These are phyloP conservation scores for Sporothrix sp. DNA, from an alignment of 2,329 filamentous ascomycete species.

Conservation along the genomic window DNA sequence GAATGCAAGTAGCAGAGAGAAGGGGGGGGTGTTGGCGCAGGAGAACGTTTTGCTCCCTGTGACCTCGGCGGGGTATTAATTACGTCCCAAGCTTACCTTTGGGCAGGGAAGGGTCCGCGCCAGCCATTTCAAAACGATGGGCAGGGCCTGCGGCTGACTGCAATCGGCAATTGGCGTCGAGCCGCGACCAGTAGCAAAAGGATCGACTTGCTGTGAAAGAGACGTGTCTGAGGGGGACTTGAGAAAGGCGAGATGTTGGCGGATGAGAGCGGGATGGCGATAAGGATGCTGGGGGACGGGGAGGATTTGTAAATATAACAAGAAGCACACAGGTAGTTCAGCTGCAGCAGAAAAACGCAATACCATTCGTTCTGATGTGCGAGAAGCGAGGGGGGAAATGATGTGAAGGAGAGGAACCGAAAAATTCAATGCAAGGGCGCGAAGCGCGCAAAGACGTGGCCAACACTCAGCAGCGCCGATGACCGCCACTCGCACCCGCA, in stretches of 20 bases:
- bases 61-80: conserved; percentile 10
- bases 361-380: no score
- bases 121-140: conserved; percentile 10
- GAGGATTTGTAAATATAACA: no score
- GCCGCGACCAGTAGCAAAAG: conserved; percentile 3
- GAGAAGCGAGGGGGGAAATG: background rate
- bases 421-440: conserved; percentile 3
- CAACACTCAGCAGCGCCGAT: conserved; percentile 7
- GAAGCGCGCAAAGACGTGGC: background rate
- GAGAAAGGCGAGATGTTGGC: background rate
- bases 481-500: background rate
- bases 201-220: background rate
- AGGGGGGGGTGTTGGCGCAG: background rate
- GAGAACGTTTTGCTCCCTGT: background rate
- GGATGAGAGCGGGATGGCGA: no score
- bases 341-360: no score
- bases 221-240: no score
- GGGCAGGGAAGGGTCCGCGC: conserved; percentile 12
- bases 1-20: no score
- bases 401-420: background rate
- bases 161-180: background rate
- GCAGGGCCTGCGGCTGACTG: background rate
- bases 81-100: conserved; percentile 13
- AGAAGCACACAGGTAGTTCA: no score
- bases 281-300: no score